A percentile compares a stretch with the other conserved stretches of the same genome.
phyloP scores from a whole-genome alignment of 495 filamentous ascomycete species.

The Aspergillus bertholletiae region DNA sequence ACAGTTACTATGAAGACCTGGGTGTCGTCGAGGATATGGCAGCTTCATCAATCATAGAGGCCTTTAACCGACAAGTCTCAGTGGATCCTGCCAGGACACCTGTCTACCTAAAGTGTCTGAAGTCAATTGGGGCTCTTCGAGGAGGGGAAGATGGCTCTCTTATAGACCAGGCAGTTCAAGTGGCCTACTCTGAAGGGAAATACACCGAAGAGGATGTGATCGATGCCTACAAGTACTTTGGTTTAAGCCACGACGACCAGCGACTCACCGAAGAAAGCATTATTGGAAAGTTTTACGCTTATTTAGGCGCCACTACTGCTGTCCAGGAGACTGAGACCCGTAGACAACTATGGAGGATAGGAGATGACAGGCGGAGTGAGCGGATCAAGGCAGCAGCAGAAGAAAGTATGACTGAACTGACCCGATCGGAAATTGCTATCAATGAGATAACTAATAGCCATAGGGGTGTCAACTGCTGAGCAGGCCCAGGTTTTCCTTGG shows the following conservation, averaged over 20 bases:
- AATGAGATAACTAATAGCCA: neutral
- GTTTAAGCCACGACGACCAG: slow-evolving; percentile 32
- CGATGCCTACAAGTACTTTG: slow-evolving; percentile 55
- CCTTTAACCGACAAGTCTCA: slow-evolving; percentile 36
- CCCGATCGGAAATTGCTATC: neutral
- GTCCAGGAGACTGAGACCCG: slow-evolving; percentile 49
- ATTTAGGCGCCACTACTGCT: slow-evolving; percentile 42
- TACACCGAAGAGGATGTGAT: slow-evolving; percentile 49
- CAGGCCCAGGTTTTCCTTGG: slow-evolving; percentile 60
- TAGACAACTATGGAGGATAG: slow-evolving; percentile 54
- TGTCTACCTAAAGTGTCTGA: slow-evolving; percentile 35
- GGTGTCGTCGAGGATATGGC: slow-evolving; percentile 44
- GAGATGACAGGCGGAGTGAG: slow-evolving; percentile 45
- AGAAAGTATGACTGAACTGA: slow-evolving; percentile 34
- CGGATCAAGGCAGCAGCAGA: slow-evolving; percentile 53
- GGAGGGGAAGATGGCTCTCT: slow-evolving; percentile 31
- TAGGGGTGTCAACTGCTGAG: slow-evolving; percentile 56
- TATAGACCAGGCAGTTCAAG: slow-evolving; percentile 34
- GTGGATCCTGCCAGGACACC: slow-evolving; percentile 28
- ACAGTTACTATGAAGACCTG: slow-evolving; percentile 42
- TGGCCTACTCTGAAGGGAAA: slow-evolving; percentile 38
- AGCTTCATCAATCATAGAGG: slow-evolving; percentile 31
- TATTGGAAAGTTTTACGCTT: slow-evolving; percentile 53
- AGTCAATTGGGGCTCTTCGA: slow-evolving; percentile 29
- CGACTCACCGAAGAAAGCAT: slow-evolving; percentile 52